Conservation (phyloP, 225 moss, liverwort and hornwort species). For the Neckera pumila region DNA sequence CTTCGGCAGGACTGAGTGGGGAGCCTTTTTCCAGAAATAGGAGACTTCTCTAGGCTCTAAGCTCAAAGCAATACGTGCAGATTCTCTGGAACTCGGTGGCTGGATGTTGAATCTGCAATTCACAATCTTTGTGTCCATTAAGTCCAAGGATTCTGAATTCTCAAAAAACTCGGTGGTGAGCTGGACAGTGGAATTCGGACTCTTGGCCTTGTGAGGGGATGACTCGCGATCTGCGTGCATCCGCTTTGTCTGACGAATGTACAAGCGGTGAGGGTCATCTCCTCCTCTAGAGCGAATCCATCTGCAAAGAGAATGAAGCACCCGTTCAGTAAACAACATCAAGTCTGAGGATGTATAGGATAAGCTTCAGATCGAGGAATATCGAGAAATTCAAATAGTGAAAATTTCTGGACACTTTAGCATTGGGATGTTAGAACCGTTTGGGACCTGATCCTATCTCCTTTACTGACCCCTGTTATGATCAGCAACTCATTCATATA, state of each 20-base stretch:
- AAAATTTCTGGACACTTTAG: background rate
- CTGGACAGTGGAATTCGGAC: background rate
- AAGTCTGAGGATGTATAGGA: background rate
- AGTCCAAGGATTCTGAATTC: background rate
- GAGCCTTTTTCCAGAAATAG: background rate
- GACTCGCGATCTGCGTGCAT: background rate
- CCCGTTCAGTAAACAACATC: background rate
- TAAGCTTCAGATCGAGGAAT: background rate
- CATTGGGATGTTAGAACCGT: background rate
- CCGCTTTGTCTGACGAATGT: slow-evolving; percentile 20
- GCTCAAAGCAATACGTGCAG: slow-evolving; percentile 1
- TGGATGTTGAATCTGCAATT: slow-evolving; percentile 13
- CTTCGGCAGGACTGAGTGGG: background rate
- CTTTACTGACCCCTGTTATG: background rate
- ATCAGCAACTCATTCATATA: background rate
- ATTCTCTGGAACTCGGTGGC: slow-evolving; percentile 1
- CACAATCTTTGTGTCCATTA: background rate
- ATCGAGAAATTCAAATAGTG: background rate
- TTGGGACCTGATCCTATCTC: background rate
- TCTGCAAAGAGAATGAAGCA: background rate
- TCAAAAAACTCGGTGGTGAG: background rate
- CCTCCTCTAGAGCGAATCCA: slow-evolving; percentile 48
- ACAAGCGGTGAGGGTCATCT: slow-evolving; percentile 38
- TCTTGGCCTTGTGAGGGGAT: background rate
- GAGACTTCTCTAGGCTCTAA: slow-evolving; percentile 18